Evolutionary conservation across 495 filamentous ascomycete genomes (phyloP).

Genomic region (Bombardia bombarda): DNA sequence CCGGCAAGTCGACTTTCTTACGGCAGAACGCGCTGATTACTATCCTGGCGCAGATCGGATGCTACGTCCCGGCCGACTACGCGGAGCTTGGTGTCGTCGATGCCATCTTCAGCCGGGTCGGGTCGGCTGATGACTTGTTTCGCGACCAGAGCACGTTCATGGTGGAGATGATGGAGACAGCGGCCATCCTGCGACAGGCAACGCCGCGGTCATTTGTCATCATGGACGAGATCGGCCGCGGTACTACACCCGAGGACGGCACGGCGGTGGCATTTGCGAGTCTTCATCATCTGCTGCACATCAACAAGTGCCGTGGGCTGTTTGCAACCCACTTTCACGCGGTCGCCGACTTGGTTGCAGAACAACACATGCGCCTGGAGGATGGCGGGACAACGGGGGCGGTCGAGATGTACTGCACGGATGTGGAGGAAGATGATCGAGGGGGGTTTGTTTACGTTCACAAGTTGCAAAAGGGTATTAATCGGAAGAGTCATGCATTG

Average conservation of each 20-base stretch:
- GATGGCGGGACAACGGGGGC: slow-evolving; percentile 41
- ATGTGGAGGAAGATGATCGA: slow-evolving; percentile 61
- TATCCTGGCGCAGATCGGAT: slow-evolving; percentile 85
- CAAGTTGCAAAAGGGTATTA: slow-evolving; percentile 70
- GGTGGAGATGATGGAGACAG: slow-evolving; percentile 77
- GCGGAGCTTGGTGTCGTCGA: slow-evolving; percentile 84
- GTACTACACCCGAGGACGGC: slow-evolving; percentile 88
- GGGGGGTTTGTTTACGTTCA: slow-evolving; percentile 81
- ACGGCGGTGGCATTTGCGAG: slow-evolving; percentile 83
- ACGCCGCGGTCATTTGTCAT: slow-evolving; percentile 79
- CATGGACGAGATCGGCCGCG: slow-evolving; percentile 96
- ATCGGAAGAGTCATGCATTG: slow-evolving; percentile 78
- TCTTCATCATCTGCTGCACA: slow-evolving; percentile 68
- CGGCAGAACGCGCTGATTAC: slow-evolving; percentile 91
- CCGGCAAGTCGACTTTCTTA: slow-evolving; percentile 89
- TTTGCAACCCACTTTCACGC: slow-evolving; percentile 95
- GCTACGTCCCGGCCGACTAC: slow-evolving; percentile 81
- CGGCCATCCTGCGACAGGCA: slow-evolving; percentile 57
- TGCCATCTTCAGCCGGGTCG: slow-evolving; percentile 84
- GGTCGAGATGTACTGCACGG: slow-evolving; percentile 81
- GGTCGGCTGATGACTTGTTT: slow-evolving; percentile 88
- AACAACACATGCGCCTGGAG: slow-evolving; percentile 21
- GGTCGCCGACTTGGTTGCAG: slow-evolving; percentile 61
- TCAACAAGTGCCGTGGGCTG: slow-evolving; percentile 69
- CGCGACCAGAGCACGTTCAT: slow-evolving; percentile 93